These are phyloP conservation scores for Boletus rex-veris DNA, from an alignment of 768 basidiomycete genomes.

Conservation along the genomic window DNA sequence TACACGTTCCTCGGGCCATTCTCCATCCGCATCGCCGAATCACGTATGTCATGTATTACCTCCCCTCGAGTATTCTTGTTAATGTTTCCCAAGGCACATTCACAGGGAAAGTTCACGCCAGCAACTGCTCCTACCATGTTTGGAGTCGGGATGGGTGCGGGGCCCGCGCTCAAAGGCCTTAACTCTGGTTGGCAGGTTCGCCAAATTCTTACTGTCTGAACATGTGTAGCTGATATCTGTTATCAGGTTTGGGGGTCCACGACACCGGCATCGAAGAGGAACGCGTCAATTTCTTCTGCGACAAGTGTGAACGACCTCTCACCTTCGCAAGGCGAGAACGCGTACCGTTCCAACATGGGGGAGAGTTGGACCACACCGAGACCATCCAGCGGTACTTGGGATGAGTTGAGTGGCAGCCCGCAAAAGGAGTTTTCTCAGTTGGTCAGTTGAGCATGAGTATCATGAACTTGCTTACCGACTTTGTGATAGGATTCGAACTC, in stretches of 20 bases:
- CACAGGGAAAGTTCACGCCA: conserved; percentile 46
- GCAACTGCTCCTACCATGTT: conserved; percentile 47
- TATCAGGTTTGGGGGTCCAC: conserved; percentile 57
- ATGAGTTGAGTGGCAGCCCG: conserved; percentile 48
- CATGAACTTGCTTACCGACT: conserved; percentile 10
- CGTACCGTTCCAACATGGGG: conserved; percentile 43
- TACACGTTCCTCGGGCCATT: conserved; percentile 59
- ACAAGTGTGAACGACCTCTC: conserved; percentile 50
- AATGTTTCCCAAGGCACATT: conserved; percentile 31
- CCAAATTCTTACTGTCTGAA: conserved; percentile 12
- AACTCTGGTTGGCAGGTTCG: conserved; percentile 69
- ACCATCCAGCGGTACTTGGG: conserved; percentile 56
- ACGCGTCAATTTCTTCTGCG: conserved; percentile 60
- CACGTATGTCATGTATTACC: conserved; percentile 41
- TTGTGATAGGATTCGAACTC: conserved; percentile 39
- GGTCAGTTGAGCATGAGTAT: conserved; percentile 34
- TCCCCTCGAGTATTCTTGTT: conserved; percentile 1
- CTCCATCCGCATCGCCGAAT: conserved; percentile 57
- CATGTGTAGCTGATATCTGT: conserved; percentile 8
- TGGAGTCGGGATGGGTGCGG: conserved; percentile 47
- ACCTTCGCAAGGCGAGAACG: conserved; percentile 42
- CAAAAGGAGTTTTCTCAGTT: conserved; percentile 48
- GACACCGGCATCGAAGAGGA: conserved; percentile 49
- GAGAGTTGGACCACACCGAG: conserved; percentile 54
- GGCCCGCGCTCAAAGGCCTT: conserved; percentile 47